A percentile compares a stretch with the other conserved stretches of the same genome.
Evolutionary conservation across 2,329 filamentous ascomycete species (phyloP).

Genomic region (Graphilbum ipis-grandicollis): DNA sequence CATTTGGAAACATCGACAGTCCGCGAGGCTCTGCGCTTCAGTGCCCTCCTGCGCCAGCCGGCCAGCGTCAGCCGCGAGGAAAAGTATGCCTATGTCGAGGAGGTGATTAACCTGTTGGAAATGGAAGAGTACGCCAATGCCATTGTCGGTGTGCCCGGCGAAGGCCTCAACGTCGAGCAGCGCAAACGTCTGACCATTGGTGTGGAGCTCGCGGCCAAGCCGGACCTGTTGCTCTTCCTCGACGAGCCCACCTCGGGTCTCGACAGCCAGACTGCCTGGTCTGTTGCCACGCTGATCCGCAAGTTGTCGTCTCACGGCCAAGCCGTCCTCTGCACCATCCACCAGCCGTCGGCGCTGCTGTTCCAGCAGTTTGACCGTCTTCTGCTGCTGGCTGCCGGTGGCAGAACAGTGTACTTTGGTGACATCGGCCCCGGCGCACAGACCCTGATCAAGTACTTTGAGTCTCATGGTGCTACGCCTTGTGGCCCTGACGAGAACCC

Average conservation of each 20-base stretch:
- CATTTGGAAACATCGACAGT: constrained; percentile 75
- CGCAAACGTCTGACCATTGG: constrained; percentile 68
- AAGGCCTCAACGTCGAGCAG: constrained; percentile 55
- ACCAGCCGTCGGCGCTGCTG: constrained; percentile 9
- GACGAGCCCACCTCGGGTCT: constrained; percentile 46
- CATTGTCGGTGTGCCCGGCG: constrained; percentile 75
- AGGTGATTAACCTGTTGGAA: constrained; percentile 78
- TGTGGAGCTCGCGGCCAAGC: constrained; percentile 89
- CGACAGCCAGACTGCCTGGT: constrained; percentile 46
- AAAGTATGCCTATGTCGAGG: constrained; percentile 74
- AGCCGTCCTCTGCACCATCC: constrained; percentile 14
- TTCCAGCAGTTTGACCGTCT: constrained; percentile 9
- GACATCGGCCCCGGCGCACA: constrained; percentile 45
- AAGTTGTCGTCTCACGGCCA: constrained; percentile 30
- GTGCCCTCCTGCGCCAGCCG: constrained; percentile 70
- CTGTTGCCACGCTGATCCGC: constrained; percentile 42
- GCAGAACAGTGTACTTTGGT: constrained; percentile 9
- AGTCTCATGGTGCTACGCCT: constrained; percentile 29
- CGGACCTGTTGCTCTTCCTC: constrained; percentile 42
- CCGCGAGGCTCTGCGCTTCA: constrained; percentile 75
- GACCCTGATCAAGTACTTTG: constrained; percentile 22
- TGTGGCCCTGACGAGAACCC: constrained; percentile 59
- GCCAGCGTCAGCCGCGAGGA: constrained; percentile 53
- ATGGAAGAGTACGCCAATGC: constrained; percentile 86
- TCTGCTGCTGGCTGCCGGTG: constrained; percentile 5